A percentile compares a stretch with the other conserved stretches of the same genome.
Evolutionary conservation across 192 early-diverging fungal species (phyloP).

Genomic region (Backusella tarrabulga): DNA sequence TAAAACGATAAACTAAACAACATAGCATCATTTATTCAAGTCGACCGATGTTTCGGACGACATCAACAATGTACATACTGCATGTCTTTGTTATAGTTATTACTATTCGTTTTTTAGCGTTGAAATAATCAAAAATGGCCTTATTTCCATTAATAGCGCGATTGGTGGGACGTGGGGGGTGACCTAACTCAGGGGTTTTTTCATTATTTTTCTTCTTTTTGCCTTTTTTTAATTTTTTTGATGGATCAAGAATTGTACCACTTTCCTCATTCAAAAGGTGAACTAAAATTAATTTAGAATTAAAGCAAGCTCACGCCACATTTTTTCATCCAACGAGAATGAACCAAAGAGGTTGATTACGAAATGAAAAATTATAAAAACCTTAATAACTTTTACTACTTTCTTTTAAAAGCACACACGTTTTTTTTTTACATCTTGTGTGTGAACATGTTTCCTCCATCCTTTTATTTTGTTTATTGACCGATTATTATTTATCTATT

Average conservation of each 20-base stretch:
- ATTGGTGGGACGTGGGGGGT: neutral
- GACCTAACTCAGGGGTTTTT: neutral
- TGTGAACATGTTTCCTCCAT: neutral
- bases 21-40: neutral
- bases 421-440: neutral
- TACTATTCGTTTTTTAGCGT: neutral
- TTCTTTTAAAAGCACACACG: neutral
- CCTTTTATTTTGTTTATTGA: constrained; percentile 4
- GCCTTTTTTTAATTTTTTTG: constrained; percentile 7
- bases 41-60: neutral
- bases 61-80: neutral
- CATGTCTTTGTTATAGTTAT: neutral
- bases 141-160: constrained; percentile 7
- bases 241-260: constrained; percentile 1
- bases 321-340: constrained; percentile 11
- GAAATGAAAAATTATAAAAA: neutral
- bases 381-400: neutral
- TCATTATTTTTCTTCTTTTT: neutral
- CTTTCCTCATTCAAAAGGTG: neutral
- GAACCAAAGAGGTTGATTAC: neutral
- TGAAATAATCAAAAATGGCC: neutral
- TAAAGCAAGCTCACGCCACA: constrained; percentile 17
- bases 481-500: neutral
- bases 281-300: constrained; percentile 2
- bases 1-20: neutral